phyloP scores from a whole-genome alignment of 1,139 yeast species.

The Sugiyamaella novakii region DNA sequence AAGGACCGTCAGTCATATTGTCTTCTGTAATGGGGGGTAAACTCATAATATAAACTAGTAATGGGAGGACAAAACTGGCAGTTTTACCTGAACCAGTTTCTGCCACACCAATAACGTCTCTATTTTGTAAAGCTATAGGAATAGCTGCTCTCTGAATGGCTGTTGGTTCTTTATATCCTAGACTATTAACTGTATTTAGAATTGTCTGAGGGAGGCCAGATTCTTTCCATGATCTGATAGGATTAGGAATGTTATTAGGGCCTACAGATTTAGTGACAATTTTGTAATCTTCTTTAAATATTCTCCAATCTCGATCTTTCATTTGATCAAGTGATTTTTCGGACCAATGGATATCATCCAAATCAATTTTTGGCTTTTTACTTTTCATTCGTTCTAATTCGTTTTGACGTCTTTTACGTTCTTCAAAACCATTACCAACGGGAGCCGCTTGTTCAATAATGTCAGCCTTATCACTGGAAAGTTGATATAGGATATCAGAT shows the following conservation, averaged over 20 bases:
- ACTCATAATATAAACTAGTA: conserved; percentile 59
- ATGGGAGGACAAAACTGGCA: conserved; percentile 75
- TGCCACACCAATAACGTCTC: conserved; percentile 87
- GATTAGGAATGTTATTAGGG: conserved; percentile 48
- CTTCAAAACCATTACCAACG: conserved; percentile 40
- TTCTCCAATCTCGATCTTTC: conserved; percentile 89
- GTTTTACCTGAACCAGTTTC: conserved; percentile 98
- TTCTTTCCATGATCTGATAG: conserved; percentile 76
- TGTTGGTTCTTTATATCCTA: conserved; percentile 68
- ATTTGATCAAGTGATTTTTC: conserved; percentile 63
- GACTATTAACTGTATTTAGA: conserved; percentile 43
- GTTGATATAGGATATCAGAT: conserved; percentile 47
- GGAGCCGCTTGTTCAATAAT: conserved; percentile 7
- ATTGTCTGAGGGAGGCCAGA: conserved; percentile 53
- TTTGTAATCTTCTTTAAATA: conserved; percentile 74
- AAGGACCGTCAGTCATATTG: conserved; percentile 59
- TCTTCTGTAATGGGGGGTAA: conserved; percentile 47
- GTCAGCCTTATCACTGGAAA: conserved; percentile 4
- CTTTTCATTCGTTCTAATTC: conserved; percentile 25
- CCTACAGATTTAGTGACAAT: conserved; percentile 54
- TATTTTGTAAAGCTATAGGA: conserved; percentile 62
- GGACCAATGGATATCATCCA: conserved; percentile 63
- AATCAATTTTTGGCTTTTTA: conserved; percentile 28
- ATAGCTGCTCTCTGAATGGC: conserved; percentile 89
- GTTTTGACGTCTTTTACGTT: conserved; percentile 28